Base-by-base conservation (phyloP, 1,284 basidiomycete genomes). In the Fomitopsis schrenkii region DNA sequence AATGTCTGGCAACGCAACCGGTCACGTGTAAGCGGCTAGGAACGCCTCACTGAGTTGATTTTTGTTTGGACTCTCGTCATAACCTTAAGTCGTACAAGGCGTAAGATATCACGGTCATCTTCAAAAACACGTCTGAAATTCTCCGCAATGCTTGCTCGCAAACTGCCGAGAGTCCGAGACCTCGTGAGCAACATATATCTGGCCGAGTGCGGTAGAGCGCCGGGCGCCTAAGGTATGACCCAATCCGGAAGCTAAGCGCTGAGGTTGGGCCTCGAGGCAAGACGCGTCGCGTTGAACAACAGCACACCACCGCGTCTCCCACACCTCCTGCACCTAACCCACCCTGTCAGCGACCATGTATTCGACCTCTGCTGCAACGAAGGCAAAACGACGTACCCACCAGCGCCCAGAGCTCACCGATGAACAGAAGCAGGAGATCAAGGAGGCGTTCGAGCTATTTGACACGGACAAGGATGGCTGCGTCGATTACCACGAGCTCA, bases 381-480 rank as follows among this genome's bases (percentile, higher is more conserved):
- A 91, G 74, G 83, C 86, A 44, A 91, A 90, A 70, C 77, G 90
- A 64, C 83, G 88, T 62, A 80, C 86, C 0, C 88, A 90, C 64
- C 58, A 84, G 38, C 88, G 89, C 35, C 91, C 90, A 63, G 90
- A 94, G 63, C 86, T 98, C 46, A 88, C 91, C 2, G 96, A 98
- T 61, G 96, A 98, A 74, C 96, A 98, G 75, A 93, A 94, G 69
- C 91, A 95, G 71, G 97, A 99, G 78, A 97, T 99, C 68, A 95
- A 95, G 74, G 97, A 99, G 73, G 97, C 97, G 0, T 99, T 99
- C 72, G 96, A 98, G 76, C 87, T 99, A 60, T 99, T 99, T 73
- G 97, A 99, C 78, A 94, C 95, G 38, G 97, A 99, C 83, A 98
- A 98, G 81, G 97, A 99, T 72, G 94, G 95, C n/a, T 88, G 84